Evolutionary conservation across 2,329 filamentous ascomycete genomes (phyloP).

Genomic region (Aureobasidium sp.): DNA sequence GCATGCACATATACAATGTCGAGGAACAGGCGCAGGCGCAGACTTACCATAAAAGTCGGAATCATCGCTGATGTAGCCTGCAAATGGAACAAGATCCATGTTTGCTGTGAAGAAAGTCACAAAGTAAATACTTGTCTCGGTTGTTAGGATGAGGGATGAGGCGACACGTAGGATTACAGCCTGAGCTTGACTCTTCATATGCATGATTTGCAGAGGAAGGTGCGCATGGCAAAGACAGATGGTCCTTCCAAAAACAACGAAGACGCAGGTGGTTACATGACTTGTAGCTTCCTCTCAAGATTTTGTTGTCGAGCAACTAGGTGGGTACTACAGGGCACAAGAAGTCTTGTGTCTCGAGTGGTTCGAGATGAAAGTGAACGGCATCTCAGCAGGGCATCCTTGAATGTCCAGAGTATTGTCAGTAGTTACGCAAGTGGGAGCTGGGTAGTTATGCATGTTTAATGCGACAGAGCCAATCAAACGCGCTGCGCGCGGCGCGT

Average conservation of each 20-base stretch:
- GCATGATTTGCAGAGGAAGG: not conserved
- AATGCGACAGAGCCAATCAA: not conserved
- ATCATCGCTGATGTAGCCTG: conserved; percentile 33
- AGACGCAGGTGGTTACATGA: not conserved
- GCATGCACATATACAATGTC: not conserved
- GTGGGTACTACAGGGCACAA: not conserved
- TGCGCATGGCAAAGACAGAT: not conserved
- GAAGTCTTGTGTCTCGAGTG: not conserved
- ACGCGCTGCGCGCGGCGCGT: conserved; percentile 7
- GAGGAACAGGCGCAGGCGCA: no score
- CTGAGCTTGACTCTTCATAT: not conserved
- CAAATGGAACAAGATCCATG: not conserved
- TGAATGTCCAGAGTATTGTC: not conserved
- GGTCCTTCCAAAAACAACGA: not conserved
- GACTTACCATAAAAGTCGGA: conserved; percentile 36
- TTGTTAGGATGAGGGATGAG: no score
- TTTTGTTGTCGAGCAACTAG: not conserved
- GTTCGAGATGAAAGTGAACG: not conserved
- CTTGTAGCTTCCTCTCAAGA: not conserved
- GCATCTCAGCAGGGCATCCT: not conserved
- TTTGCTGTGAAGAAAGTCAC: not conserved
- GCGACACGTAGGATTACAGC: not conserved
- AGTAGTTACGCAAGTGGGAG: no score
- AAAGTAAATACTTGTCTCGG: not conserved
- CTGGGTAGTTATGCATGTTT: not conserved